phyloP scores from a whole-genome alignment of 805 yeast species.

The Saccharomycopsis selenospora region DNA sequence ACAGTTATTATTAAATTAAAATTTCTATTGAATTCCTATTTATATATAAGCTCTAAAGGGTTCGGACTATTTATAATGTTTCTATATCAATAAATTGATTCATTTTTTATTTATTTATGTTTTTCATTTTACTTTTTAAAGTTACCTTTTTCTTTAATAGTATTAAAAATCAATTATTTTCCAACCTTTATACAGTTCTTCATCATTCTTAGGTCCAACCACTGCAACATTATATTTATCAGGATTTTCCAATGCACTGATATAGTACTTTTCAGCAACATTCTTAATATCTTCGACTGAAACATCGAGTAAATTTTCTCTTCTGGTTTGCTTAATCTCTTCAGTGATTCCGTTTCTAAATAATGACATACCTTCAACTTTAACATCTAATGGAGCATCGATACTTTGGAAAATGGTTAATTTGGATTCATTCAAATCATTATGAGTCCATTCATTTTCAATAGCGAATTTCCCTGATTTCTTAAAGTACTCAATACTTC shows the following conservation, averaged over 20 bases:
- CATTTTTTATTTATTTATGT: neutral
- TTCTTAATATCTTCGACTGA: constrained; percentile 50
- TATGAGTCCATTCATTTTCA: constrained; percentile 45
- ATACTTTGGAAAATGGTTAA: constrained; percentile 83
- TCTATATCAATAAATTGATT: no score
- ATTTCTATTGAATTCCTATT: no score
- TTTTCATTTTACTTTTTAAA: neutral
- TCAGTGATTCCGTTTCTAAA: constrained; percentile 69
- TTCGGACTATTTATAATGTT: no score
- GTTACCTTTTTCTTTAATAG: neutral
- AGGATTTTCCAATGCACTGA: constrained; percentile 24
- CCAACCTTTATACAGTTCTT: constrained; percentile 15
- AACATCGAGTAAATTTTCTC: constrained; percentile 67
- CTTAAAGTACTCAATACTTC: constrained; percentile 55
- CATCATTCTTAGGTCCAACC: constrained; percentile 35
- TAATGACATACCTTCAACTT: constrained; percentile 62
- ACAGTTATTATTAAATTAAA: no score
- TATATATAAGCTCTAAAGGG: no score
- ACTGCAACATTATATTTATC: constrained; percentile 32
- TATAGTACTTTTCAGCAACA: constrained; percentile 62
- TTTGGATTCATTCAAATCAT: constrained; percentile 83
- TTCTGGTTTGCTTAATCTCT: constrained; percentile 71
- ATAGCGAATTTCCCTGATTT: constrained; percentile 44
- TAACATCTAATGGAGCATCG: constrained; percentile 82
- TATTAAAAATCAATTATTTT: constrained; percentile 13